Percentiles rank a stretch among this genome's conserved stretches.
Evolutionary conservation across 163 green algal species (phyloP).

Genomic region (Chlamydomonas reinhardtii): DNA sequence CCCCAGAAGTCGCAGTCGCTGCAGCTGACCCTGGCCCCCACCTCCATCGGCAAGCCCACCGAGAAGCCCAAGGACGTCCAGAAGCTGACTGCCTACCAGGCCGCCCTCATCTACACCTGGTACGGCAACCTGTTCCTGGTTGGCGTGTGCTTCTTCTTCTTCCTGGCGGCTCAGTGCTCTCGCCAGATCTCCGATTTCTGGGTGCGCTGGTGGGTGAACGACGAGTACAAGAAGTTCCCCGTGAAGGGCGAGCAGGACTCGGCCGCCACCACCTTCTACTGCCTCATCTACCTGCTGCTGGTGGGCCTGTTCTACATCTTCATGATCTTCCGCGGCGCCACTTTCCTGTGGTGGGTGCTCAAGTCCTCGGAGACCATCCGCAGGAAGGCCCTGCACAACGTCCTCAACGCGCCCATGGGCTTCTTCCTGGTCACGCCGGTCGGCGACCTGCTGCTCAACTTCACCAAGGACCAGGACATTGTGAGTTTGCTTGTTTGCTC

Average conservation of each 20-base stretch:
- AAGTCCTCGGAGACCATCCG: constrained; percentile 53
- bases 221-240: constrained; percentile 21
- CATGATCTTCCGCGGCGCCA: constrained; percentile 66
- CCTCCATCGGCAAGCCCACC: constrained; percentile 31
- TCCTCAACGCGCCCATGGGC: constrained; percentile 48
- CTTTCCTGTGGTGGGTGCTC: constrained; percentile 62
- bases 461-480: constrained; percentile 79
- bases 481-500: too few relatives aligned
- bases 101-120: constrained; percentile 48
- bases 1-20: constrained; percentile 31
- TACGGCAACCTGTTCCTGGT: constrained; percentile 35
- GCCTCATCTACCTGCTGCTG: constrained; percentile 62
- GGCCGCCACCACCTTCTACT: constrained; percentile 58
- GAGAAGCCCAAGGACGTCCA: background rate
- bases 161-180: constrained; percentile 69
- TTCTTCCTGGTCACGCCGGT: constrained; percentile 75
- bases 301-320: constrained; percentile 62
- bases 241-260: constrained; percentile 4
- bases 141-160: constrained; percentile 62
- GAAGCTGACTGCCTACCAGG: constrained; percentile 40
- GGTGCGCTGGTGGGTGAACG: constrained; percentile 56
- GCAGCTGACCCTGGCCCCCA: constrained; percentile 42
- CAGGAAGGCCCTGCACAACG: constrained; percentile 56
- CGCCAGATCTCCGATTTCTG: constrained; percentile 77
- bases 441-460: constrained; percentile 74